Evolutionary conservation across 805 yeast species (phyloP).

Genomic region (Wickerhamiella hasegawae): DNA sequence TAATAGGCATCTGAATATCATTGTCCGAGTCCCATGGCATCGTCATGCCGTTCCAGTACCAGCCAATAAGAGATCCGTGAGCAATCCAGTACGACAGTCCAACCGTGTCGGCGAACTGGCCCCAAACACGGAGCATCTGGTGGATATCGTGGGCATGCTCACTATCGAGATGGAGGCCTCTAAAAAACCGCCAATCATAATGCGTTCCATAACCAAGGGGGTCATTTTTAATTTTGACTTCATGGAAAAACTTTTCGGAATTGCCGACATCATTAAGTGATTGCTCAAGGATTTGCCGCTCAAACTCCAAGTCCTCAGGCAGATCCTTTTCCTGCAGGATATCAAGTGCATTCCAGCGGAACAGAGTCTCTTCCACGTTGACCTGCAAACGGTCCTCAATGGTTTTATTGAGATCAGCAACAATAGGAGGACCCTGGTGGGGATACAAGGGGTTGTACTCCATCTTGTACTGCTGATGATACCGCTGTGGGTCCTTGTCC

Average conservation of each 20-base stretch:
- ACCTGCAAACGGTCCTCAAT: neutral
- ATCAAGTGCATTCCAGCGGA: neutral
- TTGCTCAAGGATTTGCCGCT: neutral
- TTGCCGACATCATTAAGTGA: slow-evolving; percentile 1
- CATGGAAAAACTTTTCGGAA: slow-evolving; percentile 12
- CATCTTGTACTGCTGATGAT: neutral
- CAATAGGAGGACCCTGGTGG: slow-evolving; percentile 8
- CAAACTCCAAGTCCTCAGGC: neutral
- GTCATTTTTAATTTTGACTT: slow-evolving; percentile 10
- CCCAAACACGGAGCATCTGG: slow-evolving; percentile 30
- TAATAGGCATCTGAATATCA: slow-evolving; percentile 36
- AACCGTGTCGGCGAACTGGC: slow-evolving; percentile 28
- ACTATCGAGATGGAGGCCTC: slow-evolving; percentile 24
- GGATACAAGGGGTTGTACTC: neutral
- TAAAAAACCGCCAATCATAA: slow-evolving; percentile 58
- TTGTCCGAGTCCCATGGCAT: slow-evolving; percentile 39
- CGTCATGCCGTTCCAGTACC: slow-evolving; percentile 34
- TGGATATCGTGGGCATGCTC: slow-evolving; percentile 32
- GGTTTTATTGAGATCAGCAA: neutral
- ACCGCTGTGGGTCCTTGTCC: neutral
- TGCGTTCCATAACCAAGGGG: slow-evolving; percentile 16
- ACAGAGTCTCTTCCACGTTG: neutral
- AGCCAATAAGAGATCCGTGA: slow-evolving; percentile 33
- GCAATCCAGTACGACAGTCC: slow-evolving; percentile 33
- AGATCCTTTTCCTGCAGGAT: neutral